Evolutionary conservation across 23 red algal genomes (phyloP).

Genomic region (Agarophyton chilense): DNA sequence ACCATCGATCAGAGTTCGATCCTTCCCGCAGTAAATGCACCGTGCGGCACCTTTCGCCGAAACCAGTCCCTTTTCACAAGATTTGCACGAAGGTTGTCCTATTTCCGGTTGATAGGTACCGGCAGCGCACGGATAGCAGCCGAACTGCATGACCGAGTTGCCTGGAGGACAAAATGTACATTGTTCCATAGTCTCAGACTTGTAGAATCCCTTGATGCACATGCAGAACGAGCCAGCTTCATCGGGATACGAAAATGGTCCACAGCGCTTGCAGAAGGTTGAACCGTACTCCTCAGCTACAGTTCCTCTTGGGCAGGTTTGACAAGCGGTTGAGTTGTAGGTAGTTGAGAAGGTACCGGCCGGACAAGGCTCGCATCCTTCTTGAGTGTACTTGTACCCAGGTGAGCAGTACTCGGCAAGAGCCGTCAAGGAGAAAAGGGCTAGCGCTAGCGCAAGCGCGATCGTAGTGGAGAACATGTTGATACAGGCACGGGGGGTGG

Average conservation of each 20-base stretch:
- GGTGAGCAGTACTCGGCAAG: constrained; percentile 5
- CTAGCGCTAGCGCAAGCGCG: neutral
- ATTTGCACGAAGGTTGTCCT: neutral
- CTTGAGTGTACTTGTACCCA: neutral
- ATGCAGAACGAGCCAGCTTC: neutral
- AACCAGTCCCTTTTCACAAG: neutral
- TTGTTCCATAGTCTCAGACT: neutral
- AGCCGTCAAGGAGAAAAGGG: neutral
- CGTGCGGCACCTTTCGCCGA: neutral
- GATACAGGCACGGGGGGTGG: neutral
- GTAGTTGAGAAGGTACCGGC: constrained; percentile 4
- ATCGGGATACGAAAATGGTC: neutral
- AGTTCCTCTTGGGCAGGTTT: neutral
- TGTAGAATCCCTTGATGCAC: constrained; percentile 13
- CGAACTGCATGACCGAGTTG: constrained; percentile 24
- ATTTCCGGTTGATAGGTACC: neutral
- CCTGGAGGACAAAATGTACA: constrained; percentile 6
- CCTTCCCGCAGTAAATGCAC: constrained; percentile 2
- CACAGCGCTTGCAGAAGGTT: neutral
- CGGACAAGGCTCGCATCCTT: constrained; percentile 4
- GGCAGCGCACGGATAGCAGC: constrained; percentile 16
- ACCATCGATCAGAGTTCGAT: constrained; percentile 11
- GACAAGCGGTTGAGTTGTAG: constrained; percentile 3
- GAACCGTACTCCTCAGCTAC: constrained; percentile 9
- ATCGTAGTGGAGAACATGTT: neutral